Conservation (phyloP, 371 early-diverging fungal genomes). For the Fennellomyces sp. region DNA sequence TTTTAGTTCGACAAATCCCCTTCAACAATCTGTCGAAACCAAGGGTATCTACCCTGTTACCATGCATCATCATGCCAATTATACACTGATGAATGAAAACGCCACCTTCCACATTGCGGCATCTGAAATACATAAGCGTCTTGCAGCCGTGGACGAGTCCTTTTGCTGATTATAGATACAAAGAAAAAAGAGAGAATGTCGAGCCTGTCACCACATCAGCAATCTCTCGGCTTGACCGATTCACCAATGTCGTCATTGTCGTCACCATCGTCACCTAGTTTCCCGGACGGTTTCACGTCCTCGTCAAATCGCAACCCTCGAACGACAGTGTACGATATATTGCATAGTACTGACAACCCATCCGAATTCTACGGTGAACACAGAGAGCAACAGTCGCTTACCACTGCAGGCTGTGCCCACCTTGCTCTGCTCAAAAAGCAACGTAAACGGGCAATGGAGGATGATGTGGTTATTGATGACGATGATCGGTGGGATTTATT, state of each 20-base stretch:
- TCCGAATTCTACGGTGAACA: slow-evolving; percentile 31
- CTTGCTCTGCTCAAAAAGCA: slow-evolving; percentile 32
- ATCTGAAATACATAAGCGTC: no score
- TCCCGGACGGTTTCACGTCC: slow-evolving; percentile 10
- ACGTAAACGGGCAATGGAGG: slow-evolving; percentile 5
- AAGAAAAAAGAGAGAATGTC: slow-evolving; percentile 5
- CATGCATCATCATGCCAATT: no score
- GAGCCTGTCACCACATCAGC: slow-evolving; percentile 10
- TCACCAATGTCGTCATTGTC: slow-evolving; percentile 24
- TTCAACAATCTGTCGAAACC: no score
- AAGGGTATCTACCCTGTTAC: no score
- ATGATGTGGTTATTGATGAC: slow-evolving; percentile 14
- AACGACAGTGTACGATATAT: slow-evolving; percentile 37
- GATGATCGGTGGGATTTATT: slow-evolving; percentile 24
- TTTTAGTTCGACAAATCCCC: no score
- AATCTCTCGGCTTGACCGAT: slow-evolving; percentile 20
- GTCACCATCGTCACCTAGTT: slow-evolving; percentile 22
- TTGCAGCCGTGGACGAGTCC: no score
- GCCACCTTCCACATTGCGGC: no score
- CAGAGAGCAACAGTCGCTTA: slow-evolving; percentile 1
- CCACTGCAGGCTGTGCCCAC: slow-evolving; percentile 40
- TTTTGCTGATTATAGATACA: background rate
- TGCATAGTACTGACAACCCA: slow-evolving; percentile 39
- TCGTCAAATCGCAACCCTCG: background rate
- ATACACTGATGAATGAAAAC: no score